Base-by-base conservation (phyloP, 2,329 filamentous ascomycete genomes). In the Stagonosporopsis chrysanthemi region DNA sequence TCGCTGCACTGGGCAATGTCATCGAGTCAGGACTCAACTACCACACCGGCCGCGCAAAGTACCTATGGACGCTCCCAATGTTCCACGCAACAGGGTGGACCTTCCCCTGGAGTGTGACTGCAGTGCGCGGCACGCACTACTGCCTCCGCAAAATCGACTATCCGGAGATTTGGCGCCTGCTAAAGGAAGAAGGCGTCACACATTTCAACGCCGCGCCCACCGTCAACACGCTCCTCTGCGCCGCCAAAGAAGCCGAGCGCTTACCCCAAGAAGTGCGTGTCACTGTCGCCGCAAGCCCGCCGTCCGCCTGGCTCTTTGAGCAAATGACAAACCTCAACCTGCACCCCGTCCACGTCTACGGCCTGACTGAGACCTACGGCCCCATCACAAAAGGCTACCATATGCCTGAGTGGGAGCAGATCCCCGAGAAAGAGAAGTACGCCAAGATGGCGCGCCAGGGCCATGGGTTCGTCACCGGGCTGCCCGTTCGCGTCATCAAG, bases 151-250 rank as follows among this genome's bases (percentile, higher is more conserved):
- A 97, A 80, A 91, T 99, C 63, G 92, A 98, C 77, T 99, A 99
- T 73, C 87, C 91, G 0, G 82, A 94, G 56, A 96, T 99, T 58
- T 99, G 95, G 95, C 85, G 85, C 45, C 79, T 99, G 4, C 80
- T 99, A 31, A 96, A 92, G 70, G 85, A 92, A 49, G 91, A 98
- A 76, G 82, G 86, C 6, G 90, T 99, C 62, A 98, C 92, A 0
- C 95, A 99, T 77, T 98, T 96, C 80, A 96, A 94, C 71, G 94
- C 94, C 0, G 95, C 94, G 0, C 95, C 95, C 0, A 99, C 95
- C 0, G 95, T 99, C 49, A 98, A 98, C 75, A 99, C 94, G 0
- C 80, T 98, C 0, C 85, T 99, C 2, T 97, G 95, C 72, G 89
- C 89, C 12, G 85, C 90, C 3, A 83, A 88, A 38, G 88, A 92